These are phyloP conservation scores for Colletotrichum simmondsii DNA, from an alignment of 2,329 filamentous ascomycete species.

Conservation along the genomic window DNA sequence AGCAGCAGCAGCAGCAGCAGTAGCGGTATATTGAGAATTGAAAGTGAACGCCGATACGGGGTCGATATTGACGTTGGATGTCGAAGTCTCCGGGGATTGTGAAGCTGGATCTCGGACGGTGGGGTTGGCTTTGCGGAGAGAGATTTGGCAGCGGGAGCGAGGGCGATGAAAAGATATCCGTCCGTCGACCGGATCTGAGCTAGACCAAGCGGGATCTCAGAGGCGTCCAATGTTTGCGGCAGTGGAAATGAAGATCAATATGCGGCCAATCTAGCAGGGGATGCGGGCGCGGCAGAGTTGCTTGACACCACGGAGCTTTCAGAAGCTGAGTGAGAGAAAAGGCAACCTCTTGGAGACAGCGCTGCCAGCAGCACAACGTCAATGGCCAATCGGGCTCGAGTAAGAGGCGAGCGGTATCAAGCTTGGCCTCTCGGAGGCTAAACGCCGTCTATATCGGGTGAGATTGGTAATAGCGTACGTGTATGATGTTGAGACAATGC, in stretches of 20 bases:
- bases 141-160: slow-evolving; percentile 22
- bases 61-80: neutral
- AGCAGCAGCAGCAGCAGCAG: too few species aligned
- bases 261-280: slow-evolving; percentile 3
- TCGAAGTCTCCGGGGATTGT: neutral
- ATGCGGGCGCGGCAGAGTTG: neutral
- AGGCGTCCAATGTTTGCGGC: slow-evolving; percentile 34
- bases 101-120: neutral
- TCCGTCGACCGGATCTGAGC: slow-evolving; percentile 26
- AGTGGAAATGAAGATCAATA: slow-evolving; percentile 34
- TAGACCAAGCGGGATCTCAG: slow-evolving; percentile 28
- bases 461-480: neutral
- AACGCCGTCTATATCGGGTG: slow-evolving; percentile 8
- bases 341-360: slow-evolving; percentile 1
- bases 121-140: neutral
- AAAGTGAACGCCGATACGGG: neutral
- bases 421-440: slow-evolving; percentile 7
- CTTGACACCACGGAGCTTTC: neutral
- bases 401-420: neutral
- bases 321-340: slow-evolving; percentile 3
- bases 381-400: neutral
- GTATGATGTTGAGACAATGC: slow-evolving; percentile 16
- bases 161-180: slow-evolving; percentile 7
- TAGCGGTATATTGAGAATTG: neutral
- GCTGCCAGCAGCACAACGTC: slow-evolving; percentile 1